Percentiles rank a stretch among this genome's conserved stretches.
Evolutionary conservation across 202 grass and related monocot genomes (phyloP).

Genomic region (Elaeis oleifera): DNA sequence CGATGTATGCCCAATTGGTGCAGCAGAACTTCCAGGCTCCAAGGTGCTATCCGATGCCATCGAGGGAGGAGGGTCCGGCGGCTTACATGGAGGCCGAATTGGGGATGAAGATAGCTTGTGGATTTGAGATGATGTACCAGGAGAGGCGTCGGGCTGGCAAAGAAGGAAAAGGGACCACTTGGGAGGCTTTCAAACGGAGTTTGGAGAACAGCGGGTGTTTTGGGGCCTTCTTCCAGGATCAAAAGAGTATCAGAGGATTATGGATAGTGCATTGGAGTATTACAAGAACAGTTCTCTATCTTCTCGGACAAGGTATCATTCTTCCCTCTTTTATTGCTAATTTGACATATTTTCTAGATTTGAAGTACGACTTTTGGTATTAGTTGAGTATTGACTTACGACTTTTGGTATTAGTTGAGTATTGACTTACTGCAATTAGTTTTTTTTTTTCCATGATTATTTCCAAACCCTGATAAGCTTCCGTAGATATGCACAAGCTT

Average conservation of each 20-base stretch:
- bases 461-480: too few species aligned
- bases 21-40: slow-evolving; percentile 94
- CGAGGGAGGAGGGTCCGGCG: slow-evolving; percentile 50
- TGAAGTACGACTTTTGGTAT: too few species aligned
- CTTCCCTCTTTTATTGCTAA: background rate
- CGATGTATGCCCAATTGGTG: slow-evolving; percentile 82
- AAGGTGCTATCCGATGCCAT: slow-evolving; percentile 64
- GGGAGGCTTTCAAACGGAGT: slow-evolving; percentile 71
- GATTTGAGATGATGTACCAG: slow-evolving; percentile 99
- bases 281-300: slow-evolving; percentile 73
- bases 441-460: background rate
- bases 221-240: slow-evolving; percentile 65
- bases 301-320: slow-evolving; percentile 46
- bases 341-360: background rate
- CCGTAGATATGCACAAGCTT: too few species aligned
- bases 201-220: slow-evolving; percentile 72
- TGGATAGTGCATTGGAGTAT: slow-evolving; percentile 63
- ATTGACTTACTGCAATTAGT: too few species aligned
- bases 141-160: slow-evolving; percentile 43
- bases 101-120: slow-evolving; percentile 87
- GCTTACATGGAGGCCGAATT: slow-evolving; percentile 71
- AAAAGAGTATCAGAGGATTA: slow-evolving; percentile 68
- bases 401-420: too few species aligned
- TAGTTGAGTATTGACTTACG: too few species aligned
- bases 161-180: slow-evolving; percentile 70